Base-by-base conservation (phyloP, 768 basidiomycete genomes). In the Boletus subparvulus region DNA sequence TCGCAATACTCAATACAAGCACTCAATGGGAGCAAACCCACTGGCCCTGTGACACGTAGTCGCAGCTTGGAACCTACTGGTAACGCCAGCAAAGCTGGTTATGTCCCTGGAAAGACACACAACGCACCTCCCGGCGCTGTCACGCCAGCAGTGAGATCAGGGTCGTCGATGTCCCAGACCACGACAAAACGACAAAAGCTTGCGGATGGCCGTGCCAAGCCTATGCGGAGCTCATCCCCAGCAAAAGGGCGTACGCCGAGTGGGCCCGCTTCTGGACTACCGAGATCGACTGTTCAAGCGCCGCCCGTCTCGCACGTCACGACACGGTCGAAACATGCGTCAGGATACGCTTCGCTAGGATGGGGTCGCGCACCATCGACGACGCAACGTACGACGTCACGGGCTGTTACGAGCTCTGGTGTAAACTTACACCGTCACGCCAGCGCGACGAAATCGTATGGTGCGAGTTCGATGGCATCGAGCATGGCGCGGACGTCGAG, bases 141-240 rank as follows among this genome's bases (percentile, higher is more conserved):
- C 36, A 89, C 87, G 8, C 85, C 89, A 3, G 85, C 85, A 4
- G 79, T 88, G 26, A 79, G 86, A 32, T 74, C 82, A 4, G 70
- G 67, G 3, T 71, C 70, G 1, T 69, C 70, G 14, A 67, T 69
- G 69, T 78, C 77, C 32, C 79, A 77, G 47, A 68, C 69, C 3
- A 83, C 84, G 2, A 84, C 78, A 59, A 90, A 90, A 67, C 80
- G 87, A 52, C 84, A 80, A 68, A 83, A 78, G 54, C 71, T 86
- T 28, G 77, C 74, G 13, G 83, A 84, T 40, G 68, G 69, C 11
- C 61, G 61, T 37, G 55, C 54, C 28, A 65, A 66, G 32, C 60
- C 61, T 14, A 28, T 62, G 21, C 61, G 66, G 10, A 41, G 56
- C 35, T 60, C 69, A 10, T 65, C 71, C 3, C 71, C 69, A n/a